A percentile compares a stretch with the other conserved stretches of the same genome.
These are phyloP conservation scores for Geotrichum siamense DNA, from an alignment of 1,139 yeast genomes.

Conservation along the genomic window DNA sequence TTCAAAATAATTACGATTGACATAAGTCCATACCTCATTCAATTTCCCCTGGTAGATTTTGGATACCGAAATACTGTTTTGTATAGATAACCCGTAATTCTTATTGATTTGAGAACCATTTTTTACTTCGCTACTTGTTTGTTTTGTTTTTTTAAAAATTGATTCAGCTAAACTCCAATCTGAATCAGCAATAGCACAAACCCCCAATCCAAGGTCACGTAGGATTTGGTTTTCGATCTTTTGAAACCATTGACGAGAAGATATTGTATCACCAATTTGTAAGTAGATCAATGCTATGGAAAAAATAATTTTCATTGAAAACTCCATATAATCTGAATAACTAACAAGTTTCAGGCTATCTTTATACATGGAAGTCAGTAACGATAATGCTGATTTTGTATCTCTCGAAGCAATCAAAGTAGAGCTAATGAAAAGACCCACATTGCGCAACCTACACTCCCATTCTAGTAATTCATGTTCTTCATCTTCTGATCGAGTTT, in stretches of 20 bases:
- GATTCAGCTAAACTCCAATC: conserved; percentile 26
- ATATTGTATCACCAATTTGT: conserved; percentile 29
- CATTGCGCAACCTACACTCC: conserved; percentile 27
- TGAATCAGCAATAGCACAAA: conserved; percentile 29
- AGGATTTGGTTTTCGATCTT: conserved; percentile 13
- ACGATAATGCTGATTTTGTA: conserved; percentile 30
- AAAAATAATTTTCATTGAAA: conserved; percentile 20
- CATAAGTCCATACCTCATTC: conserved; percentile 29
- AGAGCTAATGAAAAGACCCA: conserved; percentile 32
- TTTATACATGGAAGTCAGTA: conserved; percentile 25
- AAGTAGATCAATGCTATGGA: conserved; percentile 26
- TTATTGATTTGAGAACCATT: not conserved
- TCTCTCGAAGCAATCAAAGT: conserved; percentile 33
- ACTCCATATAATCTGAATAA: conserved; percentile 10
- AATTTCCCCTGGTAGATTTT: conserved; percentile 38
- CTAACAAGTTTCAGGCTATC: conserved; percentile 16
- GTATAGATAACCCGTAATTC: conserved; percentile 2
- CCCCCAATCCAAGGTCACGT: conserved; percentile 20
- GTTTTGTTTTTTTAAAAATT: conserved; percentile 16
- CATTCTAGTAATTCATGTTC: conserved; percentile 19
- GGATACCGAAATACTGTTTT: conserved; percentile 26
- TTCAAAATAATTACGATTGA: too few relatives aligned
- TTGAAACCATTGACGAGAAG: conserved; percentile 30
- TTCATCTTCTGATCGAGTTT: conserved; percentile 6
- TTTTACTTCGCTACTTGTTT: not conserved